A percentile compares a stretch with the other conserved stretches of the same genome.
These are phyloP conservation scores for Mortierella hygrophila DNA, from an alignment of 192 early-diverging fungal species.

Conservation along the genomic window DNA sequence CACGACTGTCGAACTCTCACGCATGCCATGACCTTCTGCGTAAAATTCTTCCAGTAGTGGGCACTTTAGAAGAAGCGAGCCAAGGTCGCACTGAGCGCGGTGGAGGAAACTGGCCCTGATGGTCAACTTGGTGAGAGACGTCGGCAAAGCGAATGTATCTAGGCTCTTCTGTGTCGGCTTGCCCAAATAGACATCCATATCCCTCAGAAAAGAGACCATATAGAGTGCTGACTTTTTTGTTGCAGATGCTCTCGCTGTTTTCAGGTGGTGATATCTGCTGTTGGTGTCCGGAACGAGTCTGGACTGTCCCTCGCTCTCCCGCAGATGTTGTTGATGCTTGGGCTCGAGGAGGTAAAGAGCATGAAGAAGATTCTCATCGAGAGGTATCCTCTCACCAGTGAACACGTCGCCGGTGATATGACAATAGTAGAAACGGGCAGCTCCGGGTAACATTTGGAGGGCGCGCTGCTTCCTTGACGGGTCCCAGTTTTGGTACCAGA, in stretches of 20 bases:
- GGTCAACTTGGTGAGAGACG: not conserved
- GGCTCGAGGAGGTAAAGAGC: no score
- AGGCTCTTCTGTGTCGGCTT: not conserved
- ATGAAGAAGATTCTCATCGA: no score
- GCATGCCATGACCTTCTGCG: not conserved
- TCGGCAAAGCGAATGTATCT: not conserved
- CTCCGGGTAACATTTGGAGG: not conserved
- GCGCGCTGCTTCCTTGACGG: not conserved
- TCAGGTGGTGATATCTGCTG: not conserved
- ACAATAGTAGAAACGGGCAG: not conserved
- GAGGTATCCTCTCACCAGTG: no score
- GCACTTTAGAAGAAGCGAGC: not conserved
- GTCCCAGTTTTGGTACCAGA: not conserved
- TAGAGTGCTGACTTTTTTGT: not conserved
- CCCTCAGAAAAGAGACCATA: not conserved
- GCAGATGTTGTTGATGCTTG: no score
- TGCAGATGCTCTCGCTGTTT: not conserved
- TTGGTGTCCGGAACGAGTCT: no score
- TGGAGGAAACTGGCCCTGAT: not conserved
- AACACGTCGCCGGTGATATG: no score
- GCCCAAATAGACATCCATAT: not conserved
- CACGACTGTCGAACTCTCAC: not conserved
- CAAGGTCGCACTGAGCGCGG: not conserved
- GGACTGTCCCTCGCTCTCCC: no score
- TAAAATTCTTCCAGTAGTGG: not conserved